phyloP scores from a whole-genome alignment of 2,329 filamentous ascomycete genomes.

The Aspergillus latus region DNA sequence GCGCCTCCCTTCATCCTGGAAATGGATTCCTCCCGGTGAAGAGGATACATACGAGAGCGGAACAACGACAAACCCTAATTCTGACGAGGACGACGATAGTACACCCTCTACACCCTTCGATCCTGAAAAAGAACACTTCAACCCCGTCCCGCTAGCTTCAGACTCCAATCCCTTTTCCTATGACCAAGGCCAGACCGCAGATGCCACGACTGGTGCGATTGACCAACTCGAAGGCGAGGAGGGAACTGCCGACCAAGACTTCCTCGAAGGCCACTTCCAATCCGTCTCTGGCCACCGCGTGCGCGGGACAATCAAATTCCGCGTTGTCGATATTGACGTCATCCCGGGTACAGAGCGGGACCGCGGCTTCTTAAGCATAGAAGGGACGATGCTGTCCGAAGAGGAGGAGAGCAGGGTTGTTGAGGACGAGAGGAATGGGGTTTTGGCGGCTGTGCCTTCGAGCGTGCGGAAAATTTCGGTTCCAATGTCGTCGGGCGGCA shows the following conservation, averaged over 20 bases:
- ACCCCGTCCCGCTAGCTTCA: conserved; percentile 35
- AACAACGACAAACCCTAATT: conserved; percentile 4
- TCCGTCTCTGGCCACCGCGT: conserved; percentile 69
- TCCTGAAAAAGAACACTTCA: conserved; percentile 41
- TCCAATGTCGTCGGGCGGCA: conserved; percentile 8
- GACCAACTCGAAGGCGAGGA: conserved; percentile 31
- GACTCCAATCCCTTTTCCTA: conserved; percentile 31
- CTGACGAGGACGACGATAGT: conserved; percentile 25
- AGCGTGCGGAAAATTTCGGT: conserved; percentile 15
- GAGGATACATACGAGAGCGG: conserved; percentile 23
- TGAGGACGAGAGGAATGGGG: conserved; percentile 50
- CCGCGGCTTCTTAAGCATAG: conserved; percentile 78
- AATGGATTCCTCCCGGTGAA: conserved; percentile 66
- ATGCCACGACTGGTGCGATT: conserved; percentile 23
- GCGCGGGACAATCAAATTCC: conserved; percentile 69
- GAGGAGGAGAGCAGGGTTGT: conserved; percentile 64
- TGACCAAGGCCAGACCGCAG: conserved; percentile 26
- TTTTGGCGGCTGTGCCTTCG: conserved; percentile 13
- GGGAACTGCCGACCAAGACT: conserved; percentile 48
- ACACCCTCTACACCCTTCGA: conserved; percentile 30
- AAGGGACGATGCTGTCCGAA: conserved; percentile 77
- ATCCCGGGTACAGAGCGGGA: conserved; percentile 67
- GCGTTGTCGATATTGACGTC: conserved; percentile 77
- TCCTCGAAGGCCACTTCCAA: conserved; percentile 71
- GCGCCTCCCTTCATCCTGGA: conserved; percentile 75